A percentile compares a stretch with the other conserved stretches of the same genome.
Conservation (phyloP, 2,329 filamentous ascomycete genomes). For the Zymoseptoria ardabiliae region DNA sequence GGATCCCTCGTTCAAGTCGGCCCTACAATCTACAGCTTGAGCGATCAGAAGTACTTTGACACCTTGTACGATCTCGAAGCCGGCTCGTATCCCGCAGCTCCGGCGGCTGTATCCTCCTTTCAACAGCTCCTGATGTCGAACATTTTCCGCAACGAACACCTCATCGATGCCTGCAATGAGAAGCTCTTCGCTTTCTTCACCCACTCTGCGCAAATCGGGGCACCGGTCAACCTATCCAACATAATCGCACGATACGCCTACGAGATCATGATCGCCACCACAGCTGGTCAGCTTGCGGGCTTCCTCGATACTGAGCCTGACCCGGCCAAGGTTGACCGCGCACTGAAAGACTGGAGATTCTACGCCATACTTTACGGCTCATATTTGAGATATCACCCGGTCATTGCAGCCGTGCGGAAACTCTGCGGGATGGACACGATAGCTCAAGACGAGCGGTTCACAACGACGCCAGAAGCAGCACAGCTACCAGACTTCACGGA, state of each 20-base stretch:
- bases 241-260: slow-evolving; percentile 16
- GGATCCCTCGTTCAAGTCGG: slow-evolving; percentile 16
- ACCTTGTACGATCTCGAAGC: not conserved
- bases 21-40: slow-evolving; percentile 6
- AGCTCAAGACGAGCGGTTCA: not conserved
- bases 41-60: not conserved
- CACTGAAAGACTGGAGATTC: slow-evolving; percentile 15
- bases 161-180: slow-evolving; percentile 14
- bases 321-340: slow-evolving; percentile 3
- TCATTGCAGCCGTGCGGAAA: slow-evolving; percentile 9
- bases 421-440: slow-evolving; percentile 1
- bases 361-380: slow-evolving; percentile 16
- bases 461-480: not conserved
- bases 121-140: slow-evolving; percentile 10
- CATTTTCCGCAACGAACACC: slow-evolving; percentile 11
- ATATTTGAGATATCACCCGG: slow-evolving; percentile 18
- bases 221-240: slow-evolving; percentile 8
- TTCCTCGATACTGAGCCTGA: slow-evolving; percentile 11
- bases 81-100: not conserved
- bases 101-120: not conserved
- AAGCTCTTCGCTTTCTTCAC: slow-evolving; percentile 7
- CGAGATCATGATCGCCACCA: slow-evolving; percentile 18
- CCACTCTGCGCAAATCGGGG: not conserved
- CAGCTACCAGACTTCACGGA: not conserved
- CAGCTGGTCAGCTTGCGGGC: slow-evolving; percentile 14